A percentile compares a stretch with the other conserved stretches of the same genome.
Conservation (phyloP, 2,329 filamentous ascomycete genomes). For the Xylaria hypoxylon region DNA sequence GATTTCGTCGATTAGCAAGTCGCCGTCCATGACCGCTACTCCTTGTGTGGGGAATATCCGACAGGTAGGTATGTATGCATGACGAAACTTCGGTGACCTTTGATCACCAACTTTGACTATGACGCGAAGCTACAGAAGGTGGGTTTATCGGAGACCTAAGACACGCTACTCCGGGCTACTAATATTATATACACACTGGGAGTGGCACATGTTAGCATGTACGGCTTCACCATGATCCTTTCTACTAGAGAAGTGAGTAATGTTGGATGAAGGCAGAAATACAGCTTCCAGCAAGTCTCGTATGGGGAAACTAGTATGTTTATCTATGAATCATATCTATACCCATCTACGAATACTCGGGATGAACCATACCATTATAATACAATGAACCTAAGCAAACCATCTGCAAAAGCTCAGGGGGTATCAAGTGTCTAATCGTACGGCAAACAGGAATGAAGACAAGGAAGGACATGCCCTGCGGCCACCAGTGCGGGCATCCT, state of each 20-base stretch:
- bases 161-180: background rate
- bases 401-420: background rate
- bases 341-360: constrained; percentile 4
- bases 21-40: background rate
- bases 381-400: background rate
- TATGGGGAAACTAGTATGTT: background rate
- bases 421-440: constrained; percentile 29
- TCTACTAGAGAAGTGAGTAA: background rate
- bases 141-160: constrained; percentile 14
- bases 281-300: background rate
- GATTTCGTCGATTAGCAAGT: constrained; percentile 10
- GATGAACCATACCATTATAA: background rate
- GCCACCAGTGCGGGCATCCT: background rate
- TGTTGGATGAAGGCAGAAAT: background rate
- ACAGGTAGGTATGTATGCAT: background rate
- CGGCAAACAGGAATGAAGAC: constrained; percentile 13
- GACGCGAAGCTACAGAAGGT: constrained; percentile 10
- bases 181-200: background rate
- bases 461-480: constrained; percentile 1
- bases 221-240: background rate
- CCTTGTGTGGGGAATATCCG: too few species aligned
- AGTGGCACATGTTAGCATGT: too few species aligned
- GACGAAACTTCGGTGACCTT: background rate
- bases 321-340: background rate
- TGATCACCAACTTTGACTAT: constrained; percentile 3